phyloP scores from a whole-genome alignment of 192 early-diverging fungal species.

The Umbelopsis sp. region DNA sequence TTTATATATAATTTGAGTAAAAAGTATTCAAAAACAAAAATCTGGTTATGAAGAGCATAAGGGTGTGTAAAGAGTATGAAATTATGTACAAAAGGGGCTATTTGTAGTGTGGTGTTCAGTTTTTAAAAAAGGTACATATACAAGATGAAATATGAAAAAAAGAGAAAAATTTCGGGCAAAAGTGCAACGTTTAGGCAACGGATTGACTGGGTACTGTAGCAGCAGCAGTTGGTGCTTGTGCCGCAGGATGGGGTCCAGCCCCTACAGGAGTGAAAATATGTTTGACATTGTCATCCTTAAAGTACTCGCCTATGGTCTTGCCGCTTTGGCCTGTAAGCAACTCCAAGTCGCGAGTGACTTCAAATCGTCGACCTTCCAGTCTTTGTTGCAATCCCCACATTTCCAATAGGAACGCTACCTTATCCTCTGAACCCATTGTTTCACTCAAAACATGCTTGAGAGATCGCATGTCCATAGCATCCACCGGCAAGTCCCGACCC shows the following conservation, averaged over 20 bases:
- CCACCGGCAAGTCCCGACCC: constrained; percentile 29
- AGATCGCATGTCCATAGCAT: constrained; percentile 30
- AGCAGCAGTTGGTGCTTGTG: background rate
- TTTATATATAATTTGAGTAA: background rate
- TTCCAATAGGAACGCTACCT: constrained; percentile 40
- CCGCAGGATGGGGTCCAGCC: constrained; percentile 10
- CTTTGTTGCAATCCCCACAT: constrained; percentile 45
- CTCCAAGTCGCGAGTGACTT: constrained; percentile 45
- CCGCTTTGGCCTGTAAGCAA: constrained; percentile 44
- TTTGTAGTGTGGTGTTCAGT: no score
- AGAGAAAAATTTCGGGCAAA: background rate
- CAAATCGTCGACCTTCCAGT: constrained; percentile 34
- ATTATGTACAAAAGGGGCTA: background rate
- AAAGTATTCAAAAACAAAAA: no score
- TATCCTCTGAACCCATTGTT: constrained; percentile 38
- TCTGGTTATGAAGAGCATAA: background rate
- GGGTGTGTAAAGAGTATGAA: background rate
- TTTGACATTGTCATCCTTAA: constrained; percentile 34
- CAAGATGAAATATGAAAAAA: background rate
- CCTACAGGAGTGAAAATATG: constrained; percentile 19
- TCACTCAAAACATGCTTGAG: constrained; percentile 32
- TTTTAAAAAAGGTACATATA: background rate
- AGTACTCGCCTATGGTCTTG: constrained; percentile 37
- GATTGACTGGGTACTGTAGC: background rate
- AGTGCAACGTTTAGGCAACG: background rate